phyloP scores from a whole-genome alignment of 331 rosid genomes.

The Prunus yedoensis region DNA sequence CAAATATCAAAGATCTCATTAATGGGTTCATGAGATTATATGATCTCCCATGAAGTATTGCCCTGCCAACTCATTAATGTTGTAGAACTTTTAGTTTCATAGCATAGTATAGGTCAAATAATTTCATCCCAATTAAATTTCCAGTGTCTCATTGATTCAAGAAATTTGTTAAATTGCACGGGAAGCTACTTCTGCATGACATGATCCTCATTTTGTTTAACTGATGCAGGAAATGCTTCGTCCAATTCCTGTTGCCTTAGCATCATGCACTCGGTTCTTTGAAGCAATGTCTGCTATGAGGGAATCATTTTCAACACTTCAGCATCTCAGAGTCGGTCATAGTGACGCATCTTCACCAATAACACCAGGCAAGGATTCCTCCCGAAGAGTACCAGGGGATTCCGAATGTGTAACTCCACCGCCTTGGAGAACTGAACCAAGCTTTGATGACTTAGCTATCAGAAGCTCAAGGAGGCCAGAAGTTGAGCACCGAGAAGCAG shows the following conservation, averaged over 20 bases:
- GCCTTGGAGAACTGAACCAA: conserved; percentile 68
- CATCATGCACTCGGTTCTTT: conserved; percentile 88
- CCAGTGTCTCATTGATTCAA: background rate
- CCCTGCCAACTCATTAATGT: too few species aligned
- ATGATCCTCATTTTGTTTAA: conserved; percentile 6
- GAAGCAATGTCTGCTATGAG: conserved; percentile 99
- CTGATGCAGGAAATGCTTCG: conserved; percentile 85
- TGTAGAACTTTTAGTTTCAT: background rate
- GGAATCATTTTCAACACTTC: conserved; percentile 88
- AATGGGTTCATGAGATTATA: background rate
- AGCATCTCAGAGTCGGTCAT: conserved; percentile 74
- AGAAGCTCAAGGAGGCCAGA: conserved; percentile 53
- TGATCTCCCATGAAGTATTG: background rate
- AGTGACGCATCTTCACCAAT: conserved; percentile 40
- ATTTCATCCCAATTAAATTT: background rate
- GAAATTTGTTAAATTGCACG: background rate
- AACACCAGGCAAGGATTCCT: conserved; percentile 63
- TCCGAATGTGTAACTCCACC: conserved; percentile 61
- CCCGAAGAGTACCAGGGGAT: conserved; percentile 49
- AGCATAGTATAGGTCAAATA: background rate
- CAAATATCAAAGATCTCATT: background rate
- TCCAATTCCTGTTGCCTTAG: conserved; percentile 90
- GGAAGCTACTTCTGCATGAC: background rate
- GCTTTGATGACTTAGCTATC: conserved; percentile 56
- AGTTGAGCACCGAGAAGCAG: conserved; percentile 34